A percentile compares a stretch with the other conserved stretches of the same genome.
Conservation (phyloP, 768 basidiomycete species). For the Psilocybe subaeruginosa region DNA sequence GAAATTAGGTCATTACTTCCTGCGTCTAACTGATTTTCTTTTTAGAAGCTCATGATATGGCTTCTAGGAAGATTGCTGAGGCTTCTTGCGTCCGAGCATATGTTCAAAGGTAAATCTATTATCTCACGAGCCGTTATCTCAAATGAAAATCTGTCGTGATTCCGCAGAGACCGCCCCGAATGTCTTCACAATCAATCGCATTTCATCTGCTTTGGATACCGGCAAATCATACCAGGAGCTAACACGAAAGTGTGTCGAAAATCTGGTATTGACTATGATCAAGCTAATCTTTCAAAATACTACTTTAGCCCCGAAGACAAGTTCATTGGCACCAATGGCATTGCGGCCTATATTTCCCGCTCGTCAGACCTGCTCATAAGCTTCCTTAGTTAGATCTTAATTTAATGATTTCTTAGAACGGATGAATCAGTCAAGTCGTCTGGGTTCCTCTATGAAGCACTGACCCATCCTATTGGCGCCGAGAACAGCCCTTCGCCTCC, state of each 20-base stretch:
- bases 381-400: neutral
- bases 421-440: constrained; percentile 15
- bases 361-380: constrained; percentile 1
- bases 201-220: constrained; percentile 32
- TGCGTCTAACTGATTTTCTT: neutral
- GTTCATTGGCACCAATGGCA: constrained; percentile 6
- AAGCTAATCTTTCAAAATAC: neutral
- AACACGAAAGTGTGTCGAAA: constrained; percentile 21
- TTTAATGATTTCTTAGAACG: neutral
- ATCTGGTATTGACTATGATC: neutral
- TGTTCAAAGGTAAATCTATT: constrained; percentile 24
- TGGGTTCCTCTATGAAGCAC: constrained; percentile 22
- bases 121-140: no score
- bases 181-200: constrained; percentile 36
- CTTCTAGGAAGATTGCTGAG: constrained; percentile 6
- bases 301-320: constrained; percentile 20
- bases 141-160: constrained; percentile 15
- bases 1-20: constrained; percentile 6
- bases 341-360: constrained; percentile 6
- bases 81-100: constrained; percentile 32
- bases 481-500: no score
- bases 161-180: constrained; percentile 32
- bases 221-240: constrained; percentile 28
- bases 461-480: constrained; percentile 17
- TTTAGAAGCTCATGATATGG: no score